A percentile compares a stretch with the other conserved stretches of the same genome.
These are phyloP conservation scores for Psilocybe sp. DNA, from an alignment of 768 basidiomycete genomes.

Conservation along the genomic window DNA sequence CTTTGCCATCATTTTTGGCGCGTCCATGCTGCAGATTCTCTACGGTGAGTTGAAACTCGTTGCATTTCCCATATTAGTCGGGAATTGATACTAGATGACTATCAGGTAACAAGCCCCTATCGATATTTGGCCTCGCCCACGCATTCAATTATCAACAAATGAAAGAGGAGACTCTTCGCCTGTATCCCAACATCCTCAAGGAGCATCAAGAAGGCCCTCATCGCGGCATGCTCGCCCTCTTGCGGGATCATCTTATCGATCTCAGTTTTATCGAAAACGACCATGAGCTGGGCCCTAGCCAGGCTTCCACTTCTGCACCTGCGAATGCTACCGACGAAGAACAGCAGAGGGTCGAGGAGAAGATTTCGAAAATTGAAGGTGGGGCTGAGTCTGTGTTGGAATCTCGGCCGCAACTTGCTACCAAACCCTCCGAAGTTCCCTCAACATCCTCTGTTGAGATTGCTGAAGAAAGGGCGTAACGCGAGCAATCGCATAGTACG, in stretches of 20 bases:
- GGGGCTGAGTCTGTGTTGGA: too few species aligned
- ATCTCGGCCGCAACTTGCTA: too few species aligned
- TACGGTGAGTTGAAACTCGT: conserved; percentile 8
- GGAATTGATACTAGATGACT: not conserved
- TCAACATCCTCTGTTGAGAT: too few species aligned
- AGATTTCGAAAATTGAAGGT: too few species aligned
- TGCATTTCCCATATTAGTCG: not conserved
- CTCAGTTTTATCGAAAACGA: conserved; percentile 2
- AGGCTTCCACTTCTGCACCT: too few species aligned
- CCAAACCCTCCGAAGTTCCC: too few species aligned
- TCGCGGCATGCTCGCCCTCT: not conserved
- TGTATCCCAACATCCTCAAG: not conserved
- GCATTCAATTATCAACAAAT: not conserved
- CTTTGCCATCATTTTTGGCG: conserved; percentile 15
- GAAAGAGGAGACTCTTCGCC: not conserved
- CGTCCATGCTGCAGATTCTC: conserved; percentile 7
- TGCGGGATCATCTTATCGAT: conserved; percentile 4
- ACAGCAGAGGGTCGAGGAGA: too few species aligned
- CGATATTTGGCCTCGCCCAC: conserved; percentile 8
- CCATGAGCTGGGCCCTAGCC: not conserved
- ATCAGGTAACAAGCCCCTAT: conserved; percentile 7
- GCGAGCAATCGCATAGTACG: too few species aligned
- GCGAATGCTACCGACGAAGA: too few species aligned
- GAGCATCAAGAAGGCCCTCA: not conserved
- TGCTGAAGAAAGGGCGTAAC: too few species aligned